phyloP scores from a whole-genome alignment of 2,329 filamentous ascomycete genomes.

The Aspergillus melleus region DNA sequence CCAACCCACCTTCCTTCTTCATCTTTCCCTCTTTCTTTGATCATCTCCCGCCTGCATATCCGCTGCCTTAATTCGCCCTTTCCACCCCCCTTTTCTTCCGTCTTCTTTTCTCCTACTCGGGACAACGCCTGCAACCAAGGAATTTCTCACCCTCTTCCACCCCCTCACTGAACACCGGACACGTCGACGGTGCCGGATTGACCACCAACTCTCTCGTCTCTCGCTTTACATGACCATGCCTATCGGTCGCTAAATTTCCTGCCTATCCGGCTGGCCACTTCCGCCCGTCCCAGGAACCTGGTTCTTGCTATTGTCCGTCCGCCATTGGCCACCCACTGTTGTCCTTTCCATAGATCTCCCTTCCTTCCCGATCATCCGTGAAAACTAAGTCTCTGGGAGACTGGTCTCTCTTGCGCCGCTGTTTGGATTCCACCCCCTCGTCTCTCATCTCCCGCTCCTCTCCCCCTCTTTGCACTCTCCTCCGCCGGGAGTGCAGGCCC shows the following conservation, averaged over 20 bases:
- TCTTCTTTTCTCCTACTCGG: not conserved
- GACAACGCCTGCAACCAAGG: not conserved
- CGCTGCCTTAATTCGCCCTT: not conserved
- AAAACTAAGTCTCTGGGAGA: not conserved
- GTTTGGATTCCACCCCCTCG: not conserved
- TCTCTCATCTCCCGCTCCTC: not conserved
- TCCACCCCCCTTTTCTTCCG: not conserved
- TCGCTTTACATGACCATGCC: slow-evolving; percentile 23
- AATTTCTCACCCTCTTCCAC: not conserved
- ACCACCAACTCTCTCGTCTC: slow-evolving; percentile 1
- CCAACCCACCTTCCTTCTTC: not conserved
- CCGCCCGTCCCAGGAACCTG: slow-evolving; percentile 14
- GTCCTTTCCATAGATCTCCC: slow-evolving; percentile 3
- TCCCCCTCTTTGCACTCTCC: slow-evolving; percentile 4
- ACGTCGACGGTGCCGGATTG: slow-evolving; percentile 9
- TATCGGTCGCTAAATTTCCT: slow-evolving; percentile 25
- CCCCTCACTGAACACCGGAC: slow-evolving; percentile 5
- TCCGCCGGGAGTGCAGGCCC: slow-evolving; percentile 10
- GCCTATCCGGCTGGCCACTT: slow-evolving; percentile 24
- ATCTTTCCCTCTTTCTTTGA: not conserved
- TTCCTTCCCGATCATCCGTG: slow-evolving; percentile 8
- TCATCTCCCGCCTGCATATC: not conserved
- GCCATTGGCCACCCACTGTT: slow-evolving; percentile 8
- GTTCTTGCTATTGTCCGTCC: slow-evolving; percentile 5
- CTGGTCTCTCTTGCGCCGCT: not conserved